Conservation (phyloP, 2,329 filamentous ascomycete species). For the Colletotrichum lini region DNA sequence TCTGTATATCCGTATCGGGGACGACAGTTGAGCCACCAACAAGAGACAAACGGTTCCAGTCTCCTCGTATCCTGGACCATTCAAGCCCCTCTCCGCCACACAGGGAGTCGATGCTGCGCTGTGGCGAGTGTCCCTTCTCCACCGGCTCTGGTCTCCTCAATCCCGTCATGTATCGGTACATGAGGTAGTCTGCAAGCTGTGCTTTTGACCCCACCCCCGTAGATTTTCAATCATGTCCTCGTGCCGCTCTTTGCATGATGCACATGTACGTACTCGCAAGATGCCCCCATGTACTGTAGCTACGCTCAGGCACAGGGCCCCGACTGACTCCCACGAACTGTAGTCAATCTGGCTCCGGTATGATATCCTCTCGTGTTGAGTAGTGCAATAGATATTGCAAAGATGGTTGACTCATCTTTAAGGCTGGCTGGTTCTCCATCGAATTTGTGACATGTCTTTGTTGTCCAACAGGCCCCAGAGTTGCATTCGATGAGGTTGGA, state of each 20-base stretch:
- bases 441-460: background rate
- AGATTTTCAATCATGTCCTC: slow-evolving; percentile 17
- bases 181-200: slow-evolving; percentile 11
- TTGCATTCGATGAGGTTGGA: slow-evolving; percentile 13
- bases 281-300: slow-evolving; percentile 5
- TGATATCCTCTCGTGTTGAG: background rate
- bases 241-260: slow-evolving; percentile 36
- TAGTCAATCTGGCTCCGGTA: background rate
- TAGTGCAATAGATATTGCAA: background rate
- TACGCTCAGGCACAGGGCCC: slow-evolving; percentile 25
- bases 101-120: slow-evolving; percentile 1
- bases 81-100: slow-evolving; percentile 5
- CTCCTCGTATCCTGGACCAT: slow-evolving; percentile 35
- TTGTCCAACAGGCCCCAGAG: background rate
- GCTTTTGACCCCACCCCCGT: slow-evolving; percentile 24
- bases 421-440: background rate
- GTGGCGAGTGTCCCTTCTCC: slow-evolving; percentile 27
- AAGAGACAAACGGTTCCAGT: slow-evolving; percentile 2
- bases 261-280: background rate
- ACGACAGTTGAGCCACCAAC: slow-evolving; percentile 16
- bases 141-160: background rate
- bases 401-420: too few species aligned
- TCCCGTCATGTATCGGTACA: slow-evolving; percentile 38
- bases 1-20: slow-evolving; percentile 29
- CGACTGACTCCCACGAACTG: background rate